Evolutionary conservation across 768 basidiomycete genomes (phyloP).

Genomic region (Naganishia vaughanmartiniae): DNA sequence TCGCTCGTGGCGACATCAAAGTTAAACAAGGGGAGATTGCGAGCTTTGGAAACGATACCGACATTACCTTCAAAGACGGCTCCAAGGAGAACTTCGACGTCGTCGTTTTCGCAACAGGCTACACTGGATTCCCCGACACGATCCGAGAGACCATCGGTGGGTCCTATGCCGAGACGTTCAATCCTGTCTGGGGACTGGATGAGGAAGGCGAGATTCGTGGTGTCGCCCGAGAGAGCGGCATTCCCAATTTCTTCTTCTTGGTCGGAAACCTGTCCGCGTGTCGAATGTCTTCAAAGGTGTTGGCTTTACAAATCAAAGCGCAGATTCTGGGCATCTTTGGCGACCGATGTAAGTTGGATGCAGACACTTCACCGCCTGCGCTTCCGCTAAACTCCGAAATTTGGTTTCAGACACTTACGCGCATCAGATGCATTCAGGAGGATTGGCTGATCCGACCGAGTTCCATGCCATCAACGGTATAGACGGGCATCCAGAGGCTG

Average conservation of each 20-base stretch:
- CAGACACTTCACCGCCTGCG: not conserved
- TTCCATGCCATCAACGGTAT: constrained; percentile 28
- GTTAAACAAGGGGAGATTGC: constrained; percentile 64
- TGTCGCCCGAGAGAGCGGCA: constrained; percentile 37
- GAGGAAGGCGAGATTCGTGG: constrained; percentile 50
- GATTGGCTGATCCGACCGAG: constrained; percentile 18
- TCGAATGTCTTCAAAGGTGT: constrained; percentile 38
- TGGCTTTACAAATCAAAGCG: constrained; percentile 41
- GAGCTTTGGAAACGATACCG: constrained; percentile 47
- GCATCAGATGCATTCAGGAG: constrained; percentile 32
- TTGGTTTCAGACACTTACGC: constrained; percentile 35
- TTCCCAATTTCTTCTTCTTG: constrained; percentile 41
- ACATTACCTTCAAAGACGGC: constrained; percentile 44
- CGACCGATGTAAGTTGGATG: constrained; percentile 35
- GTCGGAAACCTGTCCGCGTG: constrained; percentile 42
- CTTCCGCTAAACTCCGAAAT: not conserved
- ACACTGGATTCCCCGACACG: constrained; percentile 44
- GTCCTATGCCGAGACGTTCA: constrained; percentile 45
- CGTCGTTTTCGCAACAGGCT: constrained; percentile 64
- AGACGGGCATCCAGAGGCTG: constrained; percentile 21
- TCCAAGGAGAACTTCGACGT: constrained; percentile 58
- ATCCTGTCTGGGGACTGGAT: constrained; percentile 48
- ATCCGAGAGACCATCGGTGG: constrained; percentile 45
- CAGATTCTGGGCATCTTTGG: constrained; percentile 41
- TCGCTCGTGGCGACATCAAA: constrained; percentile 69